Conservation (phyloP, 805 yeast species). For the Hanseniaspora vineae region DNA sequence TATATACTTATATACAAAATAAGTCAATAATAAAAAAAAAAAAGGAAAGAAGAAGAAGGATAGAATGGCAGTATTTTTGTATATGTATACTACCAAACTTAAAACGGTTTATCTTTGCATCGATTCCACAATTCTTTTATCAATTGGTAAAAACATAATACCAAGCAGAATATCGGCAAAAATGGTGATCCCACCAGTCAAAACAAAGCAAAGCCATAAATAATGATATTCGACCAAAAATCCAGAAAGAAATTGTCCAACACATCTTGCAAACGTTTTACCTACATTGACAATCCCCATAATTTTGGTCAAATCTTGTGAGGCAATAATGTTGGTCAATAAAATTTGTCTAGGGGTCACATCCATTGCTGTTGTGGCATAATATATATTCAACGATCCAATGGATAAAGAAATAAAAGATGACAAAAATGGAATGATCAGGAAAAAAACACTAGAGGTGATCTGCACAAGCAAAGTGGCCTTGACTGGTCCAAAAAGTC, state of each 20-base stretch:
- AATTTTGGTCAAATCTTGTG: constrained; percentile 55
- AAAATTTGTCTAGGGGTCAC: constrained; percentile 84
- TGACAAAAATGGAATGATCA: constrained; percentile 37
- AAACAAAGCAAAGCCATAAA: constrained; percentile 38
- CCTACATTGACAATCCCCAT: constrained; percentile 81
- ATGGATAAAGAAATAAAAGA: constrained; percentile 32
- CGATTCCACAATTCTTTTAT: constrained; percentile 17
- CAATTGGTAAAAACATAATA: constrained; percentile 22
- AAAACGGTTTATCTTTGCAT: constrained; percentile 1
- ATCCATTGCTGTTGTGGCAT: constrained; percentile 68
- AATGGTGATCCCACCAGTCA: constrained; percentile 37
- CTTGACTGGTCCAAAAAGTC: constrained; percentile 59
- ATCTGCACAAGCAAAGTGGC: constrained; percentile 65
- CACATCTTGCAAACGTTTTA: constrained; percentile 70
- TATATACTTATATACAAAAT: too few relatives aligned
- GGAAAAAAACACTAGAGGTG: constrained; percentile 60
- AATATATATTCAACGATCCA: constrained; percentile 38
- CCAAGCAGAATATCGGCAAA: constrained; percentile 24
- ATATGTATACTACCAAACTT: not conserved
- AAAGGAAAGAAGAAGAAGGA: too few relatives aligned
- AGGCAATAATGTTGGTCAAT: constrained; percentile 51
- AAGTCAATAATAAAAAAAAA: too few relatives aligned
- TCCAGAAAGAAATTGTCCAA: constrained; percentile 78
- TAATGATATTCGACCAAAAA: constrained; percentile 40
- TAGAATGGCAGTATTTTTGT: too few relatives aligned